Base-by-base conservation (phyloP, 257 asterid genomes). In the Phtheirospermum japonicum region DNA sequence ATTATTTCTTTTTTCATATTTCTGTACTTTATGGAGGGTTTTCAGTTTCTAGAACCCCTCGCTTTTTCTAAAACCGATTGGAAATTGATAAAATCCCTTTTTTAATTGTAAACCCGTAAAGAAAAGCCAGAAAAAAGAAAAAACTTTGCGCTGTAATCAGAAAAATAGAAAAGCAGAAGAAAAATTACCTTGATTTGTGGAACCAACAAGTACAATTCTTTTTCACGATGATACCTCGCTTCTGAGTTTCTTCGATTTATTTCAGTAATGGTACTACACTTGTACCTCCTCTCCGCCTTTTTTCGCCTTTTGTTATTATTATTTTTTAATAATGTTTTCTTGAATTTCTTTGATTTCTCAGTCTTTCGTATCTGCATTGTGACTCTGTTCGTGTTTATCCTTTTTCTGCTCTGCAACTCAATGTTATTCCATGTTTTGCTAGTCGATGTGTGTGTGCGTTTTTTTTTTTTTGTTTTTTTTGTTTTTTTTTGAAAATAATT, bases 231-330 rank as follows among this genome's bases (percentile, higher is more conserved):
- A n/a, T 6, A 46, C 14, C 53, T 14, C 53, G 53, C 10, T 17
- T 48, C 54, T 48, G 54, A 48, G 54, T 18, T 48, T 48, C 54
- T 48, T 48, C 9, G 54, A 18, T 48, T 19, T 48, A 19, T 4
- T 18, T 19, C 53, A 48, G 0, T 16, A 16, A 48, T 48, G 54
- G 54, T 48, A 48, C 20, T 48, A 48, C 20, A n/a, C 28, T 48
- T 5, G 14, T 16, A 18, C 45, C 48, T 42, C 17, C 17, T 42
- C 49, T 42, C 7, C 5, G 49, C 3, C 8, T 42, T 13, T 40
- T 42, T 13, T 7, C 48, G 17, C 49, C 49, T 42, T 17, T 12
- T 12, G 14, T 39, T 40, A 10, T 7, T 40, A 12, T 7, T 48
- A 4, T 46, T 46, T 45, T 45, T 45, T 4, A 14, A 4, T 14